Conservation (phyloP, 2,329 filamentous ascomycete genomes). For the Curvularia spicifera region DNA sequence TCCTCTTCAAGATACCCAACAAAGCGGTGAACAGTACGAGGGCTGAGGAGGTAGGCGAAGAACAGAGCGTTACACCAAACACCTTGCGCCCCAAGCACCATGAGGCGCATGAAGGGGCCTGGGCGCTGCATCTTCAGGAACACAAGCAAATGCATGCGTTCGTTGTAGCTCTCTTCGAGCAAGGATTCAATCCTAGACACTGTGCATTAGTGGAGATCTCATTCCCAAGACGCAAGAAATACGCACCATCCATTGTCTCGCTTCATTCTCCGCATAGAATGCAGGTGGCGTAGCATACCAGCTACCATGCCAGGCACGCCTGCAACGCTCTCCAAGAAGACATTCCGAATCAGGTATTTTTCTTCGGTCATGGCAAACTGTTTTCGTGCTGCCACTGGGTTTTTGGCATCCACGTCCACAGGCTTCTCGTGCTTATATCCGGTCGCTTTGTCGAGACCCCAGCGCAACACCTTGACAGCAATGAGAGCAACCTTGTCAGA, state of each 20-base stretch:
- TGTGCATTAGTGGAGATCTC: conserved; percentile 13
- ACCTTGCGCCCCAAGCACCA: conserved; percentile 67
- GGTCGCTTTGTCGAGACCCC: conserved; percentile 80
- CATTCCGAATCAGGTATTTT: conserved; percentile 88
- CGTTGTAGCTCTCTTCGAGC: conserved; percentile 89
- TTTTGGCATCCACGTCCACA: conserved; percentile 45
- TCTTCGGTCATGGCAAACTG: conserved; percentile 76
- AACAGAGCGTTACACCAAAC: conserved; percentile 98
- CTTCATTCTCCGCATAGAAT: conserved; percentile 82
- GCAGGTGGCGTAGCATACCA: conserved; percentile 89
- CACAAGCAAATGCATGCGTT: conserved; percentile 89
- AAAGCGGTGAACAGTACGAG: conserved; percentile 89
- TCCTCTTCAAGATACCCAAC: conserved; percentile 98
- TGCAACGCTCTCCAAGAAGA: conserved; percentile 94
- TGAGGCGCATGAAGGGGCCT: conserved; percentile 86
- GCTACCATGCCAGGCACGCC: conserved; percentile 97
- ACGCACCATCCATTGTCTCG: conserved; percentile 84
- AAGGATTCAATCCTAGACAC: conserved; percentile 81
- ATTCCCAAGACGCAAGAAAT: not conserved
- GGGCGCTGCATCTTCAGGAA: conserved; percentile 92
- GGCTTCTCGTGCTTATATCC: conserved; percentile 76
- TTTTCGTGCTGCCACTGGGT: conserved; percentile 61
- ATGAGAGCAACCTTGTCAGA: conserved; percentile 81
- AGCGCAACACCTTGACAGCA: conserved; percentile 76
- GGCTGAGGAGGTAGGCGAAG: conserved; percentile 83